Evolutionary conservation across 768 basidiomycete species (phyloP), one percentile per base, ranked within the genome.

Genomic region (Pilatotrama ljubarskyi): DNA sequence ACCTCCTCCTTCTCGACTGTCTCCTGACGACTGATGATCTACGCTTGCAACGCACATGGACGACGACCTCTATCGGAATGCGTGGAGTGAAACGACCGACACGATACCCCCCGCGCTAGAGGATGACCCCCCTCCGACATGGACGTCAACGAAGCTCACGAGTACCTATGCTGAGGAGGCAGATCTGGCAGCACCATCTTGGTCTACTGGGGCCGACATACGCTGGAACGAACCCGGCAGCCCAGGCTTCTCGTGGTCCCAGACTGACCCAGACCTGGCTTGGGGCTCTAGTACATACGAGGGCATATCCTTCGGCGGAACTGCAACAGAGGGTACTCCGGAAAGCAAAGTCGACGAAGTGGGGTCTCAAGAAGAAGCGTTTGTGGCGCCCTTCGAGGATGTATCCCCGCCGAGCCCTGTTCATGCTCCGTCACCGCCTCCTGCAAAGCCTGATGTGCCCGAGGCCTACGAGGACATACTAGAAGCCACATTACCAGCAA

Each of bases 11-110:
- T 44, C 35, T 22, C 50, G 25, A n/a, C 43, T n/a, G 26, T 49
- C 14, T 49, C 50, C 50, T 46, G 36, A 50, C 38, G 32, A 37
- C 61, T 54, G 55, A 59, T 59, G 62, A 46, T 32, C 38, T 26
- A 59, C 58, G 36, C 32, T 57, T 36, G 62, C 56, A 7, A 61
- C 47, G 49, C 52, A 17, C 59, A 90, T 90, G 87, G 88, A 90
- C 65, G 85, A 91, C 73, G 85, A 91, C 72, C 85, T 88, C 48
- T 92, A 88, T 85, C 82, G 83, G 41, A 87, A 86, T 71, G 82
- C 84, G 55, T 89, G 86, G 87, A 80, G 78, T 55, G 82, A 84
- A 61, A 70, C 83, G 47, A 64, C 75, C 20, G 76, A 78, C 56
- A 60, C 47, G 40, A 49, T 57, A 17, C 48, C 56, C 7, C 32